Evolutionary conservation across 225 moss, liverwort and hornwort species (phyloP).

Genomic region (Bryoerythrophyllum caledonicum): DNA sequence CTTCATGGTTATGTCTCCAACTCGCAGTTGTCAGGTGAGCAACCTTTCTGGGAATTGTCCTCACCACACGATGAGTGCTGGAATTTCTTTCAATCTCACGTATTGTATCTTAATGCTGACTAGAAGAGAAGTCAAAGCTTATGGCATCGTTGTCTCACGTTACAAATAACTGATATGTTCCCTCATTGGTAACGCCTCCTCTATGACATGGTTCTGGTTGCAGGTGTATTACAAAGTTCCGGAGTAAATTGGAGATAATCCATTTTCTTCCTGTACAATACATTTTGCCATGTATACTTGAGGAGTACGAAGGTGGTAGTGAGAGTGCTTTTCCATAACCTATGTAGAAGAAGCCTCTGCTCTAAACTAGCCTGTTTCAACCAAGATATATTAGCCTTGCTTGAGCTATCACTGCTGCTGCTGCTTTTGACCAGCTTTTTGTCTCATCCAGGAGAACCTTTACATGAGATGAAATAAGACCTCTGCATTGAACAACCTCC

Average conservation of each 20-base stretch:
- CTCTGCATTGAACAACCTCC: neutral
- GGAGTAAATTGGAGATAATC: constrained; percentile 31
- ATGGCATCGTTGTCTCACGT: too few relatives aligned
- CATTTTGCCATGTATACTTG: constrained; percentile 41
- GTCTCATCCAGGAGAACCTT: constrained; percentile 19
- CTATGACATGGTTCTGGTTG: neutral
- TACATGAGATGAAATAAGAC: constrained; percentile 2
- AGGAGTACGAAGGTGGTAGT: constrained; percentile 22
- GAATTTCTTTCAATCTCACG: neutral
- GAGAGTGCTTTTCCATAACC: constrained; percentile 11
- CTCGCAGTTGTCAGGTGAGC: constrained; percentile 80
- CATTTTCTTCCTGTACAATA: constrained; percentile 41
- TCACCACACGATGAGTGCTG: neutral
- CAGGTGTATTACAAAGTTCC: constrained; percentile 56
- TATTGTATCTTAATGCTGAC: neutral
- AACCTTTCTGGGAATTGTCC: neutral
- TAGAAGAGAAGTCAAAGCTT: neutral
- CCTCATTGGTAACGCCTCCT: neutral
- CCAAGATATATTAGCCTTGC: constrained; percentile 9
- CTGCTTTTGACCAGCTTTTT: constrained; percentile 16
- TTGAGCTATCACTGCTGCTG: constrained; percentile 8
- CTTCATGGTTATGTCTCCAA: constrained; percentile 81
- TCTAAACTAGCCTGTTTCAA: constrained; percentile 13
- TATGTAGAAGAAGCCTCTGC: constrained; percentile 5
- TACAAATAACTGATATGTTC: too few relatives aligned